These are phyloP conservation scores for Tulasnella sp. DNA, from an alignment of 768 basidiomycete genomes.

Conservation along the genomic window DNA sequence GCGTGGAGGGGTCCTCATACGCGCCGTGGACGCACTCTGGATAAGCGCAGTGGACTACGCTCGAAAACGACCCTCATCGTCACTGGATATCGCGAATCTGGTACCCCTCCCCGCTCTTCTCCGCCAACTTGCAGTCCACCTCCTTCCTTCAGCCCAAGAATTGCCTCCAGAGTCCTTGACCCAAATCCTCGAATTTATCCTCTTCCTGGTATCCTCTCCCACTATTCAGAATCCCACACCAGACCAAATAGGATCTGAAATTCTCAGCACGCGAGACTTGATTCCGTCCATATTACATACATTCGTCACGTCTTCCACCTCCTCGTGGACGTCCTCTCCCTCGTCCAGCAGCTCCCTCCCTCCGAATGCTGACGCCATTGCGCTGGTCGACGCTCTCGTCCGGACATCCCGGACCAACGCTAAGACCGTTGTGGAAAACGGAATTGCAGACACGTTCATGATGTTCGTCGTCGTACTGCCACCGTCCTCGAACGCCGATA, in stretches of 20 bases:
- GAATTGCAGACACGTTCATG: slow-evolving; percentile 63
- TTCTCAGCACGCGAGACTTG: slow-evolving; percentile 58
- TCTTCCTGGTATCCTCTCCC: slow-evolving; percentile 64
- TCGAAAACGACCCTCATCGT: neutral
- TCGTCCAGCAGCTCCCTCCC: neutral
- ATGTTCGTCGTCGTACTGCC: slow-evolving; percentile 70
- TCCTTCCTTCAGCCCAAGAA: slow-evolving; percentile 45
- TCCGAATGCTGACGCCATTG: slow-evolving; percentile 57
- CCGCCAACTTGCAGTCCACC: slow-evolving; percentile 52
- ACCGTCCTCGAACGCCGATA: neutral
- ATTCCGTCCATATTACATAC: slow-evolving; percentile 55
- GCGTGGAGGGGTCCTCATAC: slow-evolving; percentile 65
- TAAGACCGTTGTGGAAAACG: slow-evolving; percentile 51
- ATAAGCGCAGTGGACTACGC: slow-evolving; percentile 66
- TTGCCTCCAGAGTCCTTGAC: slow-evolving; percentile 54
- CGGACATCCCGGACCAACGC: slow-evolving; percentile 73
- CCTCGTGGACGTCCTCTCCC: slow-evolving; percentile 46
- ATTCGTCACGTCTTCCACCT: slow-evolving; percentile 54
- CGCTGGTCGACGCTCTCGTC: slow-evolving; percentile 61
- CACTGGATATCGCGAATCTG: slow-evolving; percentile 37
- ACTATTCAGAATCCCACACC: slow-evolving; percentile 51
- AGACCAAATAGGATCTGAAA: slow-evolving; percentile 42
- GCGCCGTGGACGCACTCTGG: slow-evolving; percentile 75
- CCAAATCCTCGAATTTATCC: slow-evolving; percentile 63
- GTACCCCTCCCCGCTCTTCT: slow-evolving; percentile 54